Conservation (phyloP, 2,329 filamentous ascomycete genomes). For the Xylaria sp. region DNA sequence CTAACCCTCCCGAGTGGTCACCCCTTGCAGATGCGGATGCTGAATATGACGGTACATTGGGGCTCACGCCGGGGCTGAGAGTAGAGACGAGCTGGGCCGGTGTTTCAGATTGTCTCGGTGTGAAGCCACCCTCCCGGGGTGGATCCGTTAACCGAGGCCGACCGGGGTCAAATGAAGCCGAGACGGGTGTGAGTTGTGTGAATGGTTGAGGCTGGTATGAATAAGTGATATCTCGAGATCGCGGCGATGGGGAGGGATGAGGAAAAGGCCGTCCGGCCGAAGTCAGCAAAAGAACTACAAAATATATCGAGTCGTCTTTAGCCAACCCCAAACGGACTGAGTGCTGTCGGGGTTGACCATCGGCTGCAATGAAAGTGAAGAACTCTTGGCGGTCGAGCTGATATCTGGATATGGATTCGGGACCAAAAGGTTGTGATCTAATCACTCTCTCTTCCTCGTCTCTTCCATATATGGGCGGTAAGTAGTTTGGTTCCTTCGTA, state of each 20-base stretch:
- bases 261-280: constrained; percentile 53
- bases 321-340: constrained; percentile 66
- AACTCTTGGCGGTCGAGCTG: constrained; percentile 65
- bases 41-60: constrained; percentile 59
- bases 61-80: constrained; percentile 53
- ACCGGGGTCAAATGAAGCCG: constrained; percentile 60
- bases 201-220: constrained; percentile 56
- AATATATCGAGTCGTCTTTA: constrained; percentile 71
- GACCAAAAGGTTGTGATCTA: constrained; percentile 63
- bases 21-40: constrained; percentile 60
- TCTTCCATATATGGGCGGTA: constrained; percentile 71
- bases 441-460: constrained; percentile 66
- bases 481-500: constrained; percentile 69
- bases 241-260: constrained; percentile 60
- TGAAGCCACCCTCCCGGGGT: constrained; percentile 49
- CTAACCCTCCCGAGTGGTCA: constrained; percentile 58
- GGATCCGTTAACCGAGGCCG: constrained; percentile 54
- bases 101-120: constrained; percentile 48
- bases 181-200: constrained; percentile 59
- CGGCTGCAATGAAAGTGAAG: constrained; percentile 63
- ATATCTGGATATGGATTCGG: constrained; percentile 65
- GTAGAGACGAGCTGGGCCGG: constrained; percentile 51
- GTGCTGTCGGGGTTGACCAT: constrained; percentile 63
- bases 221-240: constrained; percentile 57
- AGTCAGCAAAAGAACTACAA: constrained; percentile 64